Evolutionary conservation across 208 protist genomes (phyloP).

Genomic region (Trypanosoma platydactyli): DNA sequence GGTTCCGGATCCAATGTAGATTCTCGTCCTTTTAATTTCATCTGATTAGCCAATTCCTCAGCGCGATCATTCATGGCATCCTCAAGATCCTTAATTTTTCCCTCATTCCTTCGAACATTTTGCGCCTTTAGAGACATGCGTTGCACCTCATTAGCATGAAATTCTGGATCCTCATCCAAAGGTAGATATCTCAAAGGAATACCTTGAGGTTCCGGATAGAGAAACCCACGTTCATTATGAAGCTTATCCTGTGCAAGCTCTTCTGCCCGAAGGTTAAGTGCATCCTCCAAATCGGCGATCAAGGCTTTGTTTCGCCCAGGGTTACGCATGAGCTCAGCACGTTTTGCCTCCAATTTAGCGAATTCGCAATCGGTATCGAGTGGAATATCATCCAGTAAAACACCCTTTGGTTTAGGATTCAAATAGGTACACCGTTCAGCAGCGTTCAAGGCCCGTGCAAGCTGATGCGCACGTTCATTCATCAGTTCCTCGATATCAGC

Average conservation of each 20-base stretch:
- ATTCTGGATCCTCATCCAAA: slow-evolving; percentile 49
- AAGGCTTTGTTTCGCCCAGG: slow-evolving; percentile 49
- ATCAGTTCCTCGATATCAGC: slow-evolving; percentile 64
- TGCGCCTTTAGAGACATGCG: slow-evolving; percentile 59
- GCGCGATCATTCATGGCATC: slow-evolving; percentile 77
- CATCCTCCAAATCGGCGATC: slow-evolving; percentile 58
- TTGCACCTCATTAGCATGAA: slow-evolving; percentile 53
- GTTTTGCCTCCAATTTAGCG: slow-evolving; percentile 48
- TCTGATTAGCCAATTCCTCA: slow-evolving; percentile 51
- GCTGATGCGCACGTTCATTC: slow-evolving; percentile 71
- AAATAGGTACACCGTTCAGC: slow-evolving; percentile 63
- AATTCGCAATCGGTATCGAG: slow-evolving; percentile 68
- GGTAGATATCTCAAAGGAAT: slow-evolving; percentile 56
- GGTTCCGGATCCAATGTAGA: slow-evolving; percentile 37
- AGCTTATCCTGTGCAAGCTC: slow-evolving; percentile 55
- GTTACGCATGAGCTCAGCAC: slow-evolving; percentile 66
- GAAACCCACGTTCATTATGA: slow-evolving; percentile 51
- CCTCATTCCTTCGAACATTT: slow-evolving; percentile 46
- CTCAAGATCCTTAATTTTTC: slow-evolving; percentile 22
- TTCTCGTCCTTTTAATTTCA: slow-evolving; percentile 50
- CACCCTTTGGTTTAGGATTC: slow-evolving; percentile 47
- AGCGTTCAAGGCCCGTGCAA: slow-evolving; percentile 69
- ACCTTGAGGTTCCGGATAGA: slow-evolving; percentile 62
- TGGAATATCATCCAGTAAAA: slow-evolving; percentile 52
- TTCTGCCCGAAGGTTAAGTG: slow-evolving; percentile 59